Percentiles rank a stretch among this genome's conserved stretches.
Conservation (phyloP, 345 rosid genomes). For the Murraya paniculata region DNA sequence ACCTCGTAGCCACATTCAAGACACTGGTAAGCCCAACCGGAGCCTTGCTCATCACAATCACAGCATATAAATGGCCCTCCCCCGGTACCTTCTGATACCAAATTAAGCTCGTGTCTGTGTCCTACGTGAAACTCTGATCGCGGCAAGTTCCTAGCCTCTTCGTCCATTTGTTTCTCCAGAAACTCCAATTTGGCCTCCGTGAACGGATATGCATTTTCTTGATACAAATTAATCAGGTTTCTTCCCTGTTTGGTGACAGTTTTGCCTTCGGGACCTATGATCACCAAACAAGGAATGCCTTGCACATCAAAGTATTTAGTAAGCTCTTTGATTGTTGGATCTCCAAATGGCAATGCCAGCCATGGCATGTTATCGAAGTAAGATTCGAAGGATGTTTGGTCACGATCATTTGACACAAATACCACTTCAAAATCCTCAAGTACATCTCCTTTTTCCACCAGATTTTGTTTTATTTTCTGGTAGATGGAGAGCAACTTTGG, state of each 20-base stretch:
- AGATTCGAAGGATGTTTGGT: constrained; percentile 33
- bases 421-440: constrained; percentile 48
- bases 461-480: constrained; percentile 39
- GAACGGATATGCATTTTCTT: constrained; percentile 55
- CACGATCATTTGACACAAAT: constrained; percentile 44
- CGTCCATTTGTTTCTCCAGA: constrained; percentile 46
- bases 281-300: constrained; percentile 51
- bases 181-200: constrained; percentile 38
- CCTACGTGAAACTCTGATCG: constrained; percentile 38
- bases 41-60: constrained; percentile 61
- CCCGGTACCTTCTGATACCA: constrained; percentile 54
- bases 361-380: constrained; percentile 50
- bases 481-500: constrained; percentile 48
- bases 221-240: constrained; percentile 45
- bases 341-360: constrained; percentile 53
- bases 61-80: constrained; percentile 69
- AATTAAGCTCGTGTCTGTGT: constrained; percentile 49
- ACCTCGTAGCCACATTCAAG: constrained; percentile 71
- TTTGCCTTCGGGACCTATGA: constrained; percentile 60
- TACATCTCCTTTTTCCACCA: constrained; percentile 6
- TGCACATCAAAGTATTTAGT: constrained; percentile 46
- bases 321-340: constrained; percentile 30
- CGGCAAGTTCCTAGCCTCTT: constrained; percentile 47
- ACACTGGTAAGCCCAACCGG: constrained; percentile 66
- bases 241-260: constrained; percentile 54